Evolutionary conservation across 768 basidiomycete genomes (phyloP).

Genomic region (Stropharia rugosoannulata): DNA sequence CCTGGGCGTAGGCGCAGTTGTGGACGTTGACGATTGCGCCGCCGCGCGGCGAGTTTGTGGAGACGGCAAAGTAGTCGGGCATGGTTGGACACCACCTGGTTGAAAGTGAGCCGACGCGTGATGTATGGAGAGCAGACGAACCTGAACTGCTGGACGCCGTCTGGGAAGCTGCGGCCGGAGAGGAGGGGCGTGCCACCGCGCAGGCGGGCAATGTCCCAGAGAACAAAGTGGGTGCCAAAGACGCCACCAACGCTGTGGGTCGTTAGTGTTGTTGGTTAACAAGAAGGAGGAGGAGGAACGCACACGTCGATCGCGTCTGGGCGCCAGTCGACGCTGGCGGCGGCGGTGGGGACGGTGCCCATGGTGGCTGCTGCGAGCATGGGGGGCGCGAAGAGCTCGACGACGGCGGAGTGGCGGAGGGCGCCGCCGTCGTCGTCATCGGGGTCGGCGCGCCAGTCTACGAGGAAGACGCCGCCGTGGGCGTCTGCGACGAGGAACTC

Average conservation of each 20-base stretch:
- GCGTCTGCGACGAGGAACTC: constrained; percentile 79
- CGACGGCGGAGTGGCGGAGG: constrained; percentile 61
- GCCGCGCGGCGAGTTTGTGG: constrained; percentile 52
- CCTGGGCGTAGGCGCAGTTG: constrained; percentile 62
- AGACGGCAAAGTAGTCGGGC: constrained; percentile 77
- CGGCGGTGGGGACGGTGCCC: constrained; percentile 49
- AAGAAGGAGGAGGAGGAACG: constrained; percentile 22
- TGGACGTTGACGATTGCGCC: constrained; percentile 73
- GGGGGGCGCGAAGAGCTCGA: constrained; percentile 74
- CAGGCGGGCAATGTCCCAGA: constrained; percentile 76
- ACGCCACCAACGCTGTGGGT: constrained; percentile 66
- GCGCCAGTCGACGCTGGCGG: constrained; percentile 62
- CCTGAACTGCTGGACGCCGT: constrained; percentile 71
- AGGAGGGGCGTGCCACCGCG: constrained; percentile 71
- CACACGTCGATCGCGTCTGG: constrained; percentile 72
- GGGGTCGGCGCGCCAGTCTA: constrained; percentile 83
- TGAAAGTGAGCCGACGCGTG: neutral
- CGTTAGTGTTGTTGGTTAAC: constrained; percentile 3
- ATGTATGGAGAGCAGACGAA: constrained; percentile 24
- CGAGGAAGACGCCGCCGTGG: constrained; percentile 70
- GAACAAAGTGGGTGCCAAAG: constrained; percentile 66
- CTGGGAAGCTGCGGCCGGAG: constrained; percentile 62
- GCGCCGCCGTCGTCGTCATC: constrained; percentile 47
- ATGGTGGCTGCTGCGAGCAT: constrained; percentile 53
- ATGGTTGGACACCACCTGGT: constrained; percentile 76